These are phyloP conservation scores for Colletotrichum nymphaeae DNA, from an alignment of 2,329 filamentous ascomycete genomes.

Conservation along the genomic window DNA sequence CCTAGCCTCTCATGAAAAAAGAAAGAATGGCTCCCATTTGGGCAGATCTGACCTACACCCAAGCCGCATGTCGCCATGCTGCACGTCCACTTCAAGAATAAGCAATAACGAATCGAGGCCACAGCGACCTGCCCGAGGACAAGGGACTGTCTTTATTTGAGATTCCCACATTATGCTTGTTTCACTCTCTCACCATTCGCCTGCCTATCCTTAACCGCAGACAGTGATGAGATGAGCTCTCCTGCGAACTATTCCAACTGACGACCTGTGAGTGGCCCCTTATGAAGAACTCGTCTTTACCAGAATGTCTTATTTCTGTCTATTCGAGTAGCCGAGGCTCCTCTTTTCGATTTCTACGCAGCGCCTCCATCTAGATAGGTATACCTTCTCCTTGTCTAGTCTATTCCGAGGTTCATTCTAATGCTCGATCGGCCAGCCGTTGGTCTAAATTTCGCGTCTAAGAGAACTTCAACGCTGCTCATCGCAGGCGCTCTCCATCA, in stretches of 20 bases:
- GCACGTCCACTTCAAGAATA: conserved; percentile 27
- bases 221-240: not conserved
- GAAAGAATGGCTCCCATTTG: conserved; percentile 25
- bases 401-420: not conserved
- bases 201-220: not conserved
- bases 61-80: conserved; percentile 19
- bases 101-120: conserved; percentile 23
- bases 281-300: conserved; percentile 1
- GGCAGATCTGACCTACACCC: conserved; percentile 22
- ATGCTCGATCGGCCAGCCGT: not conserved
- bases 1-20: conserved; percentile 20
- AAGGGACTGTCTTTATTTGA: conserved; percentile 32
- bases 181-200: conserved; percentile 28
- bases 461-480: not conserved
- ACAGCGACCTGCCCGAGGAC: conserved; percentile 5
- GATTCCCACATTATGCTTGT: conserved; percentile 26
- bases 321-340: conserved; percentile 23
- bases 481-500: conserved; percentile 26
- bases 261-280: not conserved
- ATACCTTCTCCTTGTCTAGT: not conserved
- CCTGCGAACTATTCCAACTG: not conserved
- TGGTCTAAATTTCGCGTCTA: not conserved
- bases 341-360: not conserved
- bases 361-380: not conserved
- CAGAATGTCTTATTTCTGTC: conserved; percentile 30